Conservation (phyloP, 2,329 filamentous ascomycete species). For the Sordariomycetes sp. region DNA sequence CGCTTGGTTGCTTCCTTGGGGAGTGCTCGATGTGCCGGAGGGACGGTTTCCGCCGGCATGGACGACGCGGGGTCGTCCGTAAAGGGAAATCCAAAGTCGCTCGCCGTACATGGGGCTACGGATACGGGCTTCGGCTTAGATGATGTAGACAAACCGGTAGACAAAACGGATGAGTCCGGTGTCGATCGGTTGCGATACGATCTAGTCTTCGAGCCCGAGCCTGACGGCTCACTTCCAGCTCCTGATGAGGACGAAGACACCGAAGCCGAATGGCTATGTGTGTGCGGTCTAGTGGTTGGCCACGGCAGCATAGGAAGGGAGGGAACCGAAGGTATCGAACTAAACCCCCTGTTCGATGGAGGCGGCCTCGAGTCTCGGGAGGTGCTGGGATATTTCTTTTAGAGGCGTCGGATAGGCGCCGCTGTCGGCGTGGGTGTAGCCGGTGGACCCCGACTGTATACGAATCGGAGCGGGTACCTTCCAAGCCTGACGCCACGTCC, state of each 20-base stretch:
- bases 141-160: not conserved
- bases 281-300: not conserved
- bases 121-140: not conserved
- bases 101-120: not conserved
- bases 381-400: not conserved
- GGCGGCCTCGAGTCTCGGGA: not conserved
- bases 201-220: not conserved
- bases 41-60: not conserved
- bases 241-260: not conserved
- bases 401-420: slow-evolving; percentile 17
- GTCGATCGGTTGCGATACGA: not conserved
- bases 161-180: not conserved
- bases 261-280: not conserved
- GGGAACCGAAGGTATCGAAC: not conserved
- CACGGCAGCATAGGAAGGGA: not conserved
- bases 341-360: not conserved
- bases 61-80: not conserved
- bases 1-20: not conserved
- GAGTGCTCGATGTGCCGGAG: not conserved
- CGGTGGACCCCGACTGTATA: slow-evolving; percentile 6
- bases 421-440: slow-evolving; percentile 15
- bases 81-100: not conserved
- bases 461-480: not conserved
- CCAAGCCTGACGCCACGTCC: not conserved
- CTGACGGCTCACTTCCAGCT: not conserved